Conservation (phyloP, 1,284 basidiomycete species). For the Marasmius tenuissimus region DNA sequence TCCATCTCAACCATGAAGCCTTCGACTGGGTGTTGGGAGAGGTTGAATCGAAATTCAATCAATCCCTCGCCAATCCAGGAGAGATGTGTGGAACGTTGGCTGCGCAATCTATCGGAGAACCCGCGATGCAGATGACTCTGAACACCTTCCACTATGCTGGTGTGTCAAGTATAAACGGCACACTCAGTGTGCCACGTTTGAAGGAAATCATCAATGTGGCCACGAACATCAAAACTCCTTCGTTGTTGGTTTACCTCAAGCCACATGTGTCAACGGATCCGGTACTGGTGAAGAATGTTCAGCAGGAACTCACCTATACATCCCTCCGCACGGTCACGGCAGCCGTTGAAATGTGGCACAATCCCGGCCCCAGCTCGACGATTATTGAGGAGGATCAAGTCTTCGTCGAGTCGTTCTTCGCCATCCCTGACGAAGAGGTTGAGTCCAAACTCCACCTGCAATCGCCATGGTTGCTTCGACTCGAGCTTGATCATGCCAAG, state of each 20-base stretch:
- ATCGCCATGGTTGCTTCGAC: constrained; percentile 96
- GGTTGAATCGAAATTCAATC: constrained; percentile 93
- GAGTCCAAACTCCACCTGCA: constrained; percentile 89
- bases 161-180: constrained; percentile 97
- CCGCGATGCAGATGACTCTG: constrained; percentile 98
- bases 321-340: constrained; percentile 94
- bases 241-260: constrained; percentile 87
- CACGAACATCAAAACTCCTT: constrained; percentile 97
- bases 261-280: constrained; percentile 67
- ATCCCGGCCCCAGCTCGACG: constrained; percentile 90
- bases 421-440: constrained; percentile 97
- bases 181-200: constrained; percentile 94
- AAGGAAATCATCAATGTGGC: constrained; percentile 99
- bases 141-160: constrained; percentile 99
- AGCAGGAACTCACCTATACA: constrained; percentile 93
- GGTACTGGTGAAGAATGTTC: constrained; percentile 79
- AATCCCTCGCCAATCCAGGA: constrained; percentile 88
- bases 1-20: constrained; percentile 86
- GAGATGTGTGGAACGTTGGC: constrained; percentile 99
- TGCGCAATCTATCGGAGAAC: constrained; percentile 98
- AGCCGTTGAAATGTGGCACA: constrained; percentile 98
- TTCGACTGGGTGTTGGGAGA: constrained; percentile 99
- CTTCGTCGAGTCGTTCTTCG: constrained; percentile 99
- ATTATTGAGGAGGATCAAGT: constrained; percentile 95
- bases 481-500: constrained; percentile 95